phyloP scores from a whole-genome alignment of 441 rosid genomes.

The Populus hybrid region DNA sequence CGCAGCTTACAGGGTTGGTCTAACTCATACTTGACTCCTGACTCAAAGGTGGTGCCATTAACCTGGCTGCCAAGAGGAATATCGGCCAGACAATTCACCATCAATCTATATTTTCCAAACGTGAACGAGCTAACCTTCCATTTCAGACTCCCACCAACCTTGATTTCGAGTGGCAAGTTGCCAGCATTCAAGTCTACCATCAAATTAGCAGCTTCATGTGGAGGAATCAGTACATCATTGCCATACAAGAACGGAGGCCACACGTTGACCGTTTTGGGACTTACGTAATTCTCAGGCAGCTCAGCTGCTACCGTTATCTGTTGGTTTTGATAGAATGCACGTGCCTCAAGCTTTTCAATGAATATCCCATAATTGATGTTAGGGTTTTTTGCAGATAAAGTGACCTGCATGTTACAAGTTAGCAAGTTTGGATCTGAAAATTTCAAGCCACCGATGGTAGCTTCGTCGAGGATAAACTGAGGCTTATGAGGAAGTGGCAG shows the following conservation, averaged over 20 bases:
- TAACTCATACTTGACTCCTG: not conserved
- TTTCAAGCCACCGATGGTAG: not conserved
- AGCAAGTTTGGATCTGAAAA: not conserved
- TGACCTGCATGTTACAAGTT: not conserved
- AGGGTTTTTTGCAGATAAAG: not conserved
- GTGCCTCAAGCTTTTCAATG: not conserved
- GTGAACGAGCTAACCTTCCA: not conserved
- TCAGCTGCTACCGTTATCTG: not conserved
- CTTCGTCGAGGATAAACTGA: not conserved
- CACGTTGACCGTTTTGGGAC: not conserved
- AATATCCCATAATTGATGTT: not conserved
- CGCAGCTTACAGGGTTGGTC: not conserved
- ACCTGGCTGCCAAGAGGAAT: not conserved
- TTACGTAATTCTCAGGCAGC: not conserved
- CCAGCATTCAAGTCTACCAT: not conserved
- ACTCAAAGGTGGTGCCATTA: not conserved
- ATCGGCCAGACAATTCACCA: not conserved
- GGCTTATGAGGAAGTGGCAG: not conserved
- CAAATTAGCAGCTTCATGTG: not conserved
- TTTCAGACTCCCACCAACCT: not conserved
- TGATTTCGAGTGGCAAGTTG: not conserved
- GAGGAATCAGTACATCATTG: not conserved
- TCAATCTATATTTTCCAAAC: not conserved
- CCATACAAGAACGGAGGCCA: not conserved
- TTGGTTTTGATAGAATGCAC: not conserved